These are phyloP conservation scores for Gymnopus androsaceus DNA, from an alignment of 1,284 basidiomycete genomes.

Conservation along the genomic window DNA sequence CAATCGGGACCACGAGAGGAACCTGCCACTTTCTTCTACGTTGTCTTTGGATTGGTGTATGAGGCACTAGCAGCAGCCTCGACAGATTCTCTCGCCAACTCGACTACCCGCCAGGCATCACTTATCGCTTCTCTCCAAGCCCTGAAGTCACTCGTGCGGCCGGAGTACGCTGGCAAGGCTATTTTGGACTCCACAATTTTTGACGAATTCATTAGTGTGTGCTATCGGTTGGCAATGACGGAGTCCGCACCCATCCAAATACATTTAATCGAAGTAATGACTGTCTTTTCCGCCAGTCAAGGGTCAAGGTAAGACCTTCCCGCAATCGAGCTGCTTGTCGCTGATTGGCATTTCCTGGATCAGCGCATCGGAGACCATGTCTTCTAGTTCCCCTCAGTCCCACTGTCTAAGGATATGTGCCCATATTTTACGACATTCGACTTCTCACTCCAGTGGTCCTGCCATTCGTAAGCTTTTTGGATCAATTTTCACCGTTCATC, in stretches of 20 bases:
- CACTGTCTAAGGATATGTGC: slow-evolving; percentile 84
- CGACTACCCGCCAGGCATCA: slow-evolving; percentile 42
- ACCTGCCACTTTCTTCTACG: slow-evolving; percentile 83
- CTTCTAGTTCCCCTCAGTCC: slow-evolving; percentile 52
- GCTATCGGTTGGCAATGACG: slow-evolving; percentile 88
- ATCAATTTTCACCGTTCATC: not conserved
- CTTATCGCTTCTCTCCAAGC: slow-evolving; percentile 79
- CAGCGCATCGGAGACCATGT: slow-evolving; percentile 42
- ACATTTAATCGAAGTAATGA: slow-evolving; percentile 76
- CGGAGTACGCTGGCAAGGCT: slow-evolving; percentile 80
- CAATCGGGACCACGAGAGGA: slow-evolving; percentile 53
- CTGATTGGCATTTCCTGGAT: slow-evolving; percentile 18
- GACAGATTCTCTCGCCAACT: slow-evolving; percentile 50
- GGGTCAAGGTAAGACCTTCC: slow-evolving; percentile 20
- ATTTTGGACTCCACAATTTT: slow-evolving; percentile 82
- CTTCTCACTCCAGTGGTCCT: slow-evolving; percentile 55
- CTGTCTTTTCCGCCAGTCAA: slow-evolving; percentile 58
- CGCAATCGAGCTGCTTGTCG: not conserved
- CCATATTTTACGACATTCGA: slow-evolving; percentile 74
- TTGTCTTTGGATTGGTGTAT: slow-evolving; percentile 91
- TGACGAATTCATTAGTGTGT: slow-evolving; percentile 87
- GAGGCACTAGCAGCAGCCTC: slow-evolving; percentile 81
- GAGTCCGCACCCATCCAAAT: slow-evolving; percentile 77
- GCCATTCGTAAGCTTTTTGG: slow-evolving; percentile 52
- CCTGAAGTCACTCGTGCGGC: slow-evolving; percentile 76